Evolutionary conservation across 2,329 filamentous ascomycete species (phyloP).

Genomic region (Zymoseptoria tritici): DNA sequence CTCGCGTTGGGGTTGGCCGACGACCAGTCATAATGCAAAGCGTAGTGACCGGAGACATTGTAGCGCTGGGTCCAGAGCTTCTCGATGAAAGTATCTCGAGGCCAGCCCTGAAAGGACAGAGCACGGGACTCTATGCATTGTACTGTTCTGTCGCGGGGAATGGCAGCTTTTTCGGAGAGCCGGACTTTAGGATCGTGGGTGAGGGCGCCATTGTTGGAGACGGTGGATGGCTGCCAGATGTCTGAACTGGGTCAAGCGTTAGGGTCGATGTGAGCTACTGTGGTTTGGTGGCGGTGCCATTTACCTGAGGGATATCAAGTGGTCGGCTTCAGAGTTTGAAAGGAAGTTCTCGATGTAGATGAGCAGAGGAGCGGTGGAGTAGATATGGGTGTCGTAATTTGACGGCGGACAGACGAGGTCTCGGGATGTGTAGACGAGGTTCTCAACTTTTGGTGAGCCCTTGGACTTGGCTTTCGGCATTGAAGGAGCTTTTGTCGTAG

Average conservation of each 20-base stretch:
- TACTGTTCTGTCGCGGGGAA: conserved; percentile 43
- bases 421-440: conserved; percentile 34
- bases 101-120: conserved; percentile 54
- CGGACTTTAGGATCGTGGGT: conserved; percentile 42
- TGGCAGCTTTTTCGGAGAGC: conserved; percentile 46
- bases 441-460: conserved; percentile 27
- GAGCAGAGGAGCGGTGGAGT: conserved; percentile 48
- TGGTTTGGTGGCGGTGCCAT: neutral
- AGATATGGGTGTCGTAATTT: conserved; percentile 40
- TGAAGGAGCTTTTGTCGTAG: neutral
- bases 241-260: conserved; percentile 26
- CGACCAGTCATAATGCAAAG: conserved; percentile 54
- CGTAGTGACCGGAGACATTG: conserved; percentile 50
- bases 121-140: conserved; percentile 54
- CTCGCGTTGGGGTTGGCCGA: conserved; percentile 22
- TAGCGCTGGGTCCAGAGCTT: conserved; percentile 55
- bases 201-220: conserved; percentile 45
- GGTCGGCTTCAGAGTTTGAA: conserved; percentile 10
- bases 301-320: conserved; percentile 45
- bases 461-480: conserved; percentile 7
- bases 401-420: conserved; percentile 34
- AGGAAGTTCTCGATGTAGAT: conserved; percentile 44
- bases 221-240: conserved; percentile 48
- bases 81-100: conserved; percentile 51
- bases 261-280: conserved; percentile 1